Conservation (phyloP, 148 eudicot species). For the Camellia granthamiana region DNA sequence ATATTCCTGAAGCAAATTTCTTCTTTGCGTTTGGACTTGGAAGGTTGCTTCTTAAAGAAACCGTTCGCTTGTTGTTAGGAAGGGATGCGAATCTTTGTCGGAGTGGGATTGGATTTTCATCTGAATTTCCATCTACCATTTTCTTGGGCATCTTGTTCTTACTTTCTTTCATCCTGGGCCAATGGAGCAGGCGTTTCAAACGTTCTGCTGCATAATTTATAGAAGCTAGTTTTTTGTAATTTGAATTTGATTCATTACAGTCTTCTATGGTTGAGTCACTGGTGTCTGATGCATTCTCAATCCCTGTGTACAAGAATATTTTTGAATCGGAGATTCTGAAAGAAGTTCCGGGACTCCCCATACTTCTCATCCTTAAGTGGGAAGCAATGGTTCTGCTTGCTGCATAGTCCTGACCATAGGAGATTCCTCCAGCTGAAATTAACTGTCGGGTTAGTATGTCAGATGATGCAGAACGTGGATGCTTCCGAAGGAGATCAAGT, state of each 20-base stretch:
- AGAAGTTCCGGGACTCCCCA: constrained; percentile 70
- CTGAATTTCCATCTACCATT: constrained; percentile 27
- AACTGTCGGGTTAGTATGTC: constrained; percentile 58
- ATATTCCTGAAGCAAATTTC: constrained; percentile 55
- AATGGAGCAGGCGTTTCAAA: constrained; percentile 58
- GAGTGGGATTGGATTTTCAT: constrained; percentile 51
- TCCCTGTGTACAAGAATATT: constrained; percentile 48
- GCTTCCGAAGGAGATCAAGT: constrained; percentile 67
- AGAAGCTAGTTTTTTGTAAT: constrained; percentile 32
- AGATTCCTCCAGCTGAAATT: constrained; percentile 76
- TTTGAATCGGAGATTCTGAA: constrained; percentile 60
- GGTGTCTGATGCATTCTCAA: constrained; percentile 34
- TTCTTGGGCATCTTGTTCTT: constrained; percentile 32
- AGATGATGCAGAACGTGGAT: constrained; percentile 58
- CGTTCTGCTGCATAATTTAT: constrained; percentile 46
- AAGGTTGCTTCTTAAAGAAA: constrained; percentile 62
- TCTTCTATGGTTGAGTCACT: not conserved
- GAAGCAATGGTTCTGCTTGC: constrained; percentile 63
- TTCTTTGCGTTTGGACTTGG: constrained; percentile 75
- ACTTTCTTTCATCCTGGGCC: constrained; percentile 49
- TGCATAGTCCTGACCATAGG: constrained; percentile 53
- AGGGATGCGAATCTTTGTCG: constrained; percentile 50
- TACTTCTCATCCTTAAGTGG: constrained; percentile 56
- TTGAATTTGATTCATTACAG: constrained; percentile 35
- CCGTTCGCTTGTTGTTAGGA: constrained; percentile 59